Evolutionary conservation across 306 rosid species (phyloP).

Genomic region (Cucurbita ficifolia): DNA sequence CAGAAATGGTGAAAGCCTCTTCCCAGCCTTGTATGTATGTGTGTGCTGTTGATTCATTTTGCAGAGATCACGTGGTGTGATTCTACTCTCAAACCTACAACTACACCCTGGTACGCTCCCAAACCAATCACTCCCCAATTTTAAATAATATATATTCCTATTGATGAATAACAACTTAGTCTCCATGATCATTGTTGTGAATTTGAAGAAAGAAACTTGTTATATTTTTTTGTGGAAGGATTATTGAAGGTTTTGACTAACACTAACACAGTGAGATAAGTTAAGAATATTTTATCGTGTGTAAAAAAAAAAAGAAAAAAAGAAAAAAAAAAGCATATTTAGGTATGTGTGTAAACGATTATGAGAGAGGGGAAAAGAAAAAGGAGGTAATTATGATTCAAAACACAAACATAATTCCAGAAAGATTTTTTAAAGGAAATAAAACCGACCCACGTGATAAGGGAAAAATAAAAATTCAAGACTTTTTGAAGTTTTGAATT

Average conservation of each 20-base stretch:
- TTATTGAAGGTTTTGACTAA: not conserved
- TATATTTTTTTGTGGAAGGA: no score
- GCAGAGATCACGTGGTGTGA: constrained; percentile 4
- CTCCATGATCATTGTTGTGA: no score
- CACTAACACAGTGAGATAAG: not conserved
- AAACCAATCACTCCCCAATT: no score
- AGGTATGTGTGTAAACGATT: not conserved
- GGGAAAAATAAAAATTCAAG: not conserved
- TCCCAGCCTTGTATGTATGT: not conserved
- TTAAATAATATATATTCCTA: no score
- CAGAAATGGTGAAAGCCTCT: not conserved
- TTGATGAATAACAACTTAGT: no score
- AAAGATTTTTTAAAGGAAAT: not conserved
- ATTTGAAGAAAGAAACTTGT: no score
- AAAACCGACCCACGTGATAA: not conserved
- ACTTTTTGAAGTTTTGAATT: not conserved
- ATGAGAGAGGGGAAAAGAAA: not conserved
- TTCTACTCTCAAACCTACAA: not conserved
- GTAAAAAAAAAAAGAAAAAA: no score
- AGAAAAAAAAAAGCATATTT: not conserved
- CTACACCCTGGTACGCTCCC: not conserved
- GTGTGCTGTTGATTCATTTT: not conserved
- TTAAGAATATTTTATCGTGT: no score
- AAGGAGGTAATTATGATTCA: not conserved
- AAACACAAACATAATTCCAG: not conserved